phyloP scores from a whole-genome alignment of 164 flowering plant genomes.

The Echeveria elegans region DNA sequence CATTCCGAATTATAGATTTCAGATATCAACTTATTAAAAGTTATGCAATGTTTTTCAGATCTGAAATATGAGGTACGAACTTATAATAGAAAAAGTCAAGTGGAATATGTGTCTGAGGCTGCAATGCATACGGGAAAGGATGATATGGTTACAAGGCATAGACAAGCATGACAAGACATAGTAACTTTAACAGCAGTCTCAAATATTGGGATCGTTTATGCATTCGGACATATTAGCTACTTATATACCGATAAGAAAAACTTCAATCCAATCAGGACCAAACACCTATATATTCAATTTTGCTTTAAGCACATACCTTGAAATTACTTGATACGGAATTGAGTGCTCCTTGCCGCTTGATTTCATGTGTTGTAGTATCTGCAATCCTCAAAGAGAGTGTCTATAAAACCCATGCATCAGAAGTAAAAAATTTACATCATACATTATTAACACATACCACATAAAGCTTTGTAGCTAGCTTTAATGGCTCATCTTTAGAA shows the following conservation, averaged over 20 bases:
- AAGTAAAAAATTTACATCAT: neutral
- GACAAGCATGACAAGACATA: neutral
- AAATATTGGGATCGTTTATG: neutral
- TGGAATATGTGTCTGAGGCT: neutral
- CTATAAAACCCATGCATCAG: neutral
- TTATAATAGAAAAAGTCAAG: neutral
- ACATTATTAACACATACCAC: slow-evolving; percentile 44
- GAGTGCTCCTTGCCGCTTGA: slow-evolving; percentile 95
- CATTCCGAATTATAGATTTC: neutral
- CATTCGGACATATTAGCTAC: neutral
- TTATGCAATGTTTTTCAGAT: neutral
- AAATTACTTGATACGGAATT: slow-evolving; percentile 97
- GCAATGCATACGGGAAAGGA: neutral
- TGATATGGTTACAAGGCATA: neutral
- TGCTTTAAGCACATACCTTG: slow-evolving; percentile 37
- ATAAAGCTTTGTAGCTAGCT: slow-evolving; percentile 79
- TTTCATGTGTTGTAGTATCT: slow-evolving; percentile 97
- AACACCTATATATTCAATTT: neutral
- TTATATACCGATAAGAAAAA: neutral
- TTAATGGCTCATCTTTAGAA: slow-evolving; percentile 87
- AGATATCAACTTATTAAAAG: neutral
- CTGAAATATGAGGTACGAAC: neutral
- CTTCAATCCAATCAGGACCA: neutral
- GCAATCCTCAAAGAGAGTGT: slow-evolving; percentile 6
- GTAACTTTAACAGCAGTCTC: neutral